A percentile compares a stretch with the other conserved stretches of the same genome.
phyloP scores from a whole-genome alignment of 768 basidiomycete species.

The Baorangia bicolor region DNA sequence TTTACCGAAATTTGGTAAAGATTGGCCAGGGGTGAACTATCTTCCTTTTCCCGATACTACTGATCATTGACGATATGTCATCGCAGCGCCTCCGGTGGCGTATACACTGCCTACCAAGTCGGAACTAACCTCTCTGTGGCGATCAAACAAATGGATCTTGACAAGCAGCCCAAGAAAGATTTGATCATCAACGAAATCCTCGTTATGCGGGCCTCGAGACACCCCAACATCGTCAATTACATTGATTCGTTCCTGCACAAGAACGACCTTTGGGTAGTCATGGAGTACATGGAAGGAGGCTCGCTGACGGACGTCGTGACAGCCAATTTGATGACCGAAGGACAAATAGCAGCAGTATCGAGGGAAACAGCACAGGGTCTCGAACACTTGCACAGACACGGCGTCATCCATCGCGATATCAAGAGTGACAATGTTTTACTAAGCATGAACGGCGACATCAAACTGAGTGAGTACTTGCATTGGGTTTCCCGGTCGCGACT shows the following conservation, averaged over 20 bases:
- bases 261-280: slow-evolving; percentile 99
- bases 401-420: slow-evolving; percentile 98
- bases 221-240: slow-evolving; percentile 99
- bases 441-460: slow-evolving; percentile 93
- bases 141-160: slow-evolving; percentile 99
- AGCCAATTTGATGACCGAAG: slow-evolving; percentile 92
- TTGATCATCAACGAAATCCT: slow-evolving; percentile 99
- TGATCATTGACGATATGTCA: slow-evolving; percentile 6
- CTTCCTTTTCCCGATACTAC: background rate
- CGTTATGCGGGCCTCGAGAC: slow-evolving; percentile 94
- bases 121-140: slow-evolving; percentile 93
- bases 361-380: slow-evolving; percentile 91
- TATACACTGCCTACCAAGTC: slow-evolving; percentile 97
- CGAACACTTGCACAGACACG: slow-evolving; percentile 92
- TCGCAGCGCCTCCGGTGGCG: slow-evolving; percentile 89
- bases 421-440: slow-evolving; percentile 97
- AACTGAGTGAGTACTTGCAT: slow-evolving; percentile 78
- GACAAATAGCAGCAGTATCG: slow-evolving; percentile 96
- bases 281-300: slow-evolving; percentile 99
- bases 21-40: slow-evolving; percentile 91
- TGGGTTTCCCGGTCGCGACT: background rate
- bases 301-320: slow-evolving; percentile 92
- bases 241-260: slow-evolving; percentile 98
- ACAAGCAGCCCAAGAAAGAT: slow-evolving; percentile 99
- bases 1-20: slow-evolving; percentile 92